Evolutionary conservation across 208 protist genomes (phyloP).

Genomic region (Wallacemonas sp.): DNA sequence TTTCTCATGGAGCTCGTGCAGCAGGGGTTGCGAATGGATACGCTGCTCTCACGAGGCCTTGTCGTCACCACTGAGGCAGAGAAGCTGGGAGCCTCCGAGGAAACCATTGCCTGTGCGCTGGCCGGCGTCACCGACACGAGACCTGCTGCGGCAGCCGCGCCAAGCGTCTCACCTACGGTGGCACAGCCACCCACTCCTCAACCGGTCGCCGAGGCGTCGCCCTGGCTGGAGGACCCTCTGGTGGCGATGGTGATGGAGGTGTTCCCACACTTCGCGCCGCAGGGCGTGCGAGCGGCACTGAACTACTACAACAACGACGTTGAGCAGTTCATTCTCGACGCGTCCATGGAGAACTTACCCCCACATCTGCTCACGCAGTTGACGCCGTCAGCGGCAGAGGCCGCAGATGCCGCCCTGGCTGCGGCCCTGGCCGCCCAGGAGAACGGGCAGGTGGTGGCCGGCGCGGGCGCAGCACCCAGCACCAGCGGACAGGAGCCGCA

Average conservation of each 20-base stretch:
- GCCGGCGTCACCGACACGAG: slow-evolving; percentile 22
- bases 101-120: slow-evolving; percentile 41
- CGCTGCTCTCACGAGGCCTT: slow-evolving; percentile 53
- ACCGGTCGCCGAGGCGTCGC: background rate
- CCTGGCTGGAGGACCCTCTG: slow-evolving; percentile 32
- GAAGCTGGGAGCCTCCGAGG: slow-evolving; percentile 73
- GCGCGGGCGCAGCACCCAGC: background rate
- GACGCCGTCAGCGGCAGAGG: slow-evolving; percentile 4
- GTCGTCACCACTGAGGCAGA: slow-evolving; percentile 52
- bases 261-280: slow-evolving; percentile 68
- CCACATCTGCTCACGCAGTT: slow-evolving; percentile 71
- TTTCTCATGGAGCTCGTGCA: slow-evolving; percentile 74
- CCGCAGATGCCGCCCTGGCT: slow-evolving; percentile 15
- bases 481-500: background rate
- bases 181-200: background rate
- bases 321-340: slow-evolving; percentile 88
- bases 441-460: background rate
- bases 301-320: slow-evolving; percentile 86
- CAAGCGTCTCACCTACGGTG: background rate
- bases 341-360: slow-evolving; percentile 79
- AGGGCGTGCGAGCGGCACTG: slow-evolving; percentile 56
- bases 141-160: background rate
- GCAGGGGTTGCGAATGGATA: slow-evolving; percentile 73
- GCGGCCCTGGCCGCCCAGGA: slow-evolving; percentile 13
- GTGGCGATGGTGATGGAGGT: slow-evolving; percentile 80